Percentiles rank a stretch among this genome's conserved stretches.
Evolutionary conservation across 208 protist genomes (phyloP).

Genomic region (Blastocrithidia nonstop): DNA sequence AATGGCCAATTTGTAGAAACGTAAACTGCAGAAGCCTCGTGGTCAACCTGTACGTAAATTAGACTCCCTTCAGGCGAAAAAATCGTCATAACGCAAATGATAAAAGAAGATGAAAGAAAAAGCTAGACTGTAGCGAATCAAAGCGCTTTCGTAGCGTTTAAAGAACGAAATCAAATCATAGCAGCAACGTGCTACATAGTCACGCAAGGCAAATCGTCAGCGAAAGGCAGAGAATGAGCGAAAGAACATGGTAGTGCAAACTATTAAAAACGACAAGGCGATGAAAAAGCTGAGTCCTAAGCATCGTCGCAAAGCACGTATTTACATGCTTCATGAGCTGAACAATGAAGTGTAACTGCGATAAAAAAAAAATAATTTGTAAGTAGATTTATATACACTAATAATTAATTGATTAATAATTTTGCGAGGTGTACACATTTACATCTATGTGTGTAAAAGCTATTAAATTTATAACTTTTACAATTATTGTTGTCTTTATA

Average conservation of each 20-base stretch:
- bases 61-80: slow-evolving; percentile 23
- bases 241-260: slow-evolving; percentile 87
- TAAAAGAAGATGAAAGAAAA: slow-evolving; percentile 70
- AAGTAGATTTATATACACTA: background rate
- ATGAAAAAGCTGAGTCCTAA: slow-evolving; percentile 82
- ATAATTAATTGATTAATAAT: background rate
- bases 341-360: slow-evolving; percentile 7
- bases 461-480: background rate
- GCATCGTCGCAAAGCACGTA: slow-evolving; percentile 70
- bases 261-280: slow-evolving; percentile 79
- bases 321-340: slow-evolving; percentile 82
- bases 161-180: slow-evolving; percentile 76
- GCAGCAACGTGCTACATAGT: slow-evolving; percentile 47
- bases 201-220: slow-evolving; percentile 68
- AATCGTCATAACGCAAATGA: slow-evolving; percentile 43
- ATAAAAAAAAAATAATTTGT: background rate
- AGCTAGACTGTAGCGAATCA: slow-evolving; percentile 35
- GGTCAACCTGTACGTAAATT: slow-evolving; percentile 37
- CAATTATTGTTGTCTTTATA: no score
- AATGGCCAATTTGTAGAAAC: slow-evolving; percentile 55
- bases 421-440: background rate
- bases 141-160: slow-evolving; percentile 44
- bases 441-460: background rate
- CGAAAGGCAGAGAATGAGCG: slow-evolving; percentile 75
- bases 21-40: slow-evolving; percentile 33